phyloP scores from a whole-genome alignment of 2,329 filamentous ascomycete genomes.

The Fusarium clavum region DNA sequence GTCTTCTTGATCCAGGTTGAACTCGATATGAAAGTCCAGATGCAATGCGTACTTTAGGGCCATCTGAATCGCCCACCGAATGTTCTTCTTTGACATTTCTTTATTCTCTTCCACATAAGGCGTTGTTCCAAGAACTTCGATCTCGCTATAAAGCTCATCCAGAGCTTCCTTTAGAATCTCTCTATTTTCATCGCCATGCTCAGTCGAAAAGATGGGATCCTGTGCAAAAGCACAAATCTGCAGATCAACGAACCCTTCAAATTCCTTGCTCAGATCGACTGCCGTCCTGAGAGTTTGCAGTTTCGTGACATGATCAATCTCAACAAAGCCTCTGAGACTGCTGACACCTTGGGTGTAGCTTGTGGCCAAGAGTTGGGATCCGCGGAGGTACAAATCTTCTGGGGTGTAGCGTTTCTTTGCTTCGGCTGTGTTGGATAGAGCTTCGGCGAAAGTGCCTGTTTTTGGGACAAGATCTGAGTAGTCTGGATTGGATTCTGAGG shows the following conservation, averaged over 20 bases:
- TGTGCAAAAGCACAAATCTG: slow-evolving; percentile 24
- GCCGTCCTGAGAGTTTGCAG: neutral
- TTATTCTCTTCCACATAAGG: slow-evolving; percentile 8
- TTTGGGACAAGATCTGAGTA: slow-evolving; percentile 9
- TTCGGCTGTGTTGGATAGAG: slow-evolving; percentile 10
- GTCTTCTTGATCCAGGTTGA: neutral
- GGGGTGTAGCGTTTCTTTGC: slow-evolving; percentile 24
- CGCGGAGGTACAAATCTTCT: slow-evolving; percentile 18
- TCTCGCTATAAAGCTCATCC: neutral
- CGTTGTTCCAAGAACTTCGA: neutral
- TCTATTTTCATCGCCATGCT: neutral
- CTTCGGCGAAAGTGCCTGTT: slow-evolving; percentile 9
- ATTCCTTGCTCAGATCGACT: neutral
- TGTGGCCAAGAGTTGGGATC: slow-evolving; percentile 11
- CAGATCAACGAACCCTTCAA: neutral
- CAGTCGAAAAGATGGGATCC: slow-evolving; percentile 19
- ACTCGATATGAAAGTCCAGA: slow-evolving; percentile 20
- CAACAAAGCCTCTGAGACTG: neutral
- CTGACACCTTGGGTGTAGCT: slow-evolving; percentile 12
- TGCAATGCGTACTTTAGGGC: neutral
- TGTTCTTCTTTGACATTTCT: neutral
- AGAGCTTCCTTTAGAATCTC: neutral
- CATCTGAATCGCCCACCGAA: slow-evolving; percentile 6
- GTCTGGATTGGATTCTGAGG: neutral
- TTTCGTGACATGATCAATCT: slow-evolving; percentile 11